Evolutionary conservation across 176 grass and related monocot genomes (phyloP).

Genomic region (Eragrostis nindensis): DNA sequence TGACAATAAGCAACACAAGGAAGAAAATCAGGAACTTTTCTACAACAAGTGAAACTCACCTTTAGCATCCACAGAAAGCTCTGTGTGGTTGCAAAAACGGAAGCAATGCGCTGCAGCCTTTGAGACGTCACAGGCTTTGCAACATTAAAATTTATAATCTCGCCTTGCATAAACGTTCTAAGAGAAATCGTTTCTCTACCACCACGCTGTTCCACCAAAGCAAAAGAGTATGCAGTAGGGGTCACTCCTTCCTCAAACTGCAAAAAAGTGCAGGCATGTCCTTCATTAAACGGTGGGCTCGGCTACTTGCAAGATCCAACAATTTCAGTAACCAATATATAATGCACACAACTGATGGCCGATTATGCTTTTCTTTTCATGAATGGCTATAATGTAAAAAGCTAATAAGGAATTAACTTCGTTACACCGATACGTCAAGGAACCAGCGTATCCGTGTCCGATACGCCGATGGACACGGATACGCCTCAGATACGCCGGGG

Average conservation of each 20-base stretch:
- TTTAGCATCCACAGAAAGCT: conserved; percentile 78
- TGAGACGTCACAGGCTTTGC: conserved; percentile 53
- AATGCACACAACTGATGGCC: neutral
- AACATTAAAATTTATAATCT: conserved; percentile 66
- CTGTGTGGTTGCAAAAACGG: conserved; percentile 43
- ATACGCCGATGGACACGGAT: too few species aligned
- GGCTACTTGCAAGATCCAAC: neutral
- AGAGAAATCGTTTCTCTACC: conserved; percentile 65
- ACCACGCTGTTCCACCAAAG: conserved; percentile 82
- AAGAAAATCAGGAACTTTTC: conserved; percentile 15
- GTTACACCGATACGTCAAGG: too few species aligned
- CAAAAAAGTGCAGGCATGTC: conserved; percentile 46
- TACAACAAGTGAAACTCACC: conserved; percentile 44
- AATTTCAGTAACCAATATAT: neutral
- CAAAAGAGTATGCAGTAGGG: conserved; percentile 85
- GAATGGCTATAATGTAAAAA: neutral
- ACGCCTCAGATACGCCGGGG: too few species aligned
- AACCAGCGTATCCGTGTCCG: too few species aligned
- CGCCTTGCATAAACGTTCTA: conserved; percentile 72
- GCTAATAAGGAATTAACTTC: neutral
- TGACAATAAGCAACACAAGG: conserved; percentile 3
- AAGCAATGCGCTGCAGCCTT: conserved; percentile 69
- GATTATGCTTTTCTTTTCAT: neutral
- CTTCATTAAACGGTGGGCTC: neutral
- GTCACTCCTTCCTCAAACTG: conserved; percentile 71